Base-by-base conservation (phyloP, 208 protist genomes). In the Wallacemonas rigidus region DNA sequence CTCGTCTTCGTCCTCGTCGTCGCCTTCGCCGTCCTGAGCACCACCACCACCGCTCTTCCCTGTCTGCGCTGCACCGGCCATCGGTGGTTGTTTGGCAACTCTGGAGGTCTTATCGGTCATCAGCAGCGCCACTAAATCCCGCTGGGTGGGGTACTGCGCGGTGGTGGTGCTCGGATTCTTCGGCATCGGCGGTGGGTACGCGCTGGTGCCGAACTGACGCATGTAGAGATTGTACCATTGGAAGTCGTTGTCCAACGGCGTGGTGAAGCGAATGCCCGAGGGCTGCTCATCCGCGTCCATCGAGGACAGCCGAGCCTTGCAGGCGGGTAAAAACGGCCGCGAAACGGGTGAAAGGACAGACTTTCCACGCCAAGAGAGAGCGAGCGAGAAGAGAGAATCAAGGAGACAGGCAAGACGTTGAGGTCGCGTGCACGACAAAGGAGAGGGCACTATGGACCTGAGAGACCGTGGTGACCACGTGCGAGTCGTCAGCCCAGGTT, bases 151-250 rank as follows among this genome's bases (percentile, higher is more conserved):
- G 51, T 69, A 83, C 39, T 43, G 43, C 6, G 56, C 53, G 56
- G 64, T 75, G 8, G 83, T 90, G 17, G 79, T 88, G 64, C 72
- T 81, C 1, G 82, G 85, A 57, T 93, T 81, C 45, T 81, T 83
- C 4, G 88, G 83, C 60, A 92, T 80, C 12, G 88, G 91, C 6
- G 91, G 91, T 5, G 87, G 69, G 61, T 95, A 95, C 36, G 87
- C 89, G 76, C 86, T 90, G 48, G 75, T 60, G 38, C 88, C 87
- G 57, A 83, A 92, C 79, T 90, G 63, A 44, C 85, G 86, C 44
- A 89, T 41, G 71, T 95, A 95, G 12, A 95, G 61, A 51, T 95
- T 95, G 40, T 81, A 75, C 88, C 91, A 95, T 62, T 95, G 91
- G 58, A 90, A 95, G 67, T 92, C 91, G 75, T 93, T 95, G 38